phyloP scores from a whole-genome alignment of 331 rosid species.

The Ulmus americana region DNA sequence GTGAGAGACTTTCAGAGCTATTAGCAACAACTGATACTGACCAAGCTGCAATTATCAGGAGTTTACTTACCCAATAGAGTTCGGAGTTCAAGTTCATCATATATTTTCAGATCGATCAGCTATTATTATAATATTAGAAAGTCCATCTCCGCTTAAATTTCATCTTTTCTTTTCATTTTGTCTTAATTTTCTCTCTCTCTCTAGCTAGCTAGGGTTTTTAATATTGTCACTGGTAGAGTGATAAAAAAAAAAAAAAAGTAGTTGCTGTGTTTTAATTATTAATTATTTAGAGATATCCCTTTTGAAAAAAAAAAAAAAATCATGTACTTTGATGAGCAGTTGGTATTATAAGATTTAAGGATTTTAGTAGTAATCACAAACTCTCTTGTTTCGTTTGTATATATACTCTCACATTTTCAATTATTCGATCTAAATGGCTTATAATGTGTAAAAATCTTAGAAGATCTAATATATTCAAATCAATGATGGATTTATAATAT shows the following conservation, averaged over 20 bases:
- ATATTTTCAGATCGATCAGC: not conserved
- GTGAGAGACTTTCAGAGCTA: slow-evolving; percentile 75
- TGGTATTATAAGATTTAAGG: slow-evolving; percentile 2
- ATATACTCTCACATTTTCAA: too few relatives aligned
- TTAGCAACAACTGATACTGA: slow-evolving; percentile 71
- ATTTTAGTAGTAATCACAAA: not conserved
- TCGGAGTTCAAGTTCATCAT: not conserved
- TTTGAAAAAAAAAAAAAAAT: too few relatives aligned
- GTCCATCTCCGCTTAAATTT: not conserved
- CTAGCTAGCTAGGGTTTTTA: not conserved
- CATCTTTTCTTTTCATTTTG: not conserved
- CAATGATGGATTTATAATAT: too few relatives aligned
- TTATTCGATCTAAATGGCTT: too few relatives aligned
- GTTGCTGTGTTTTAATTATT: not conserved
- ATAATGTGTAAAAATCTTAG: too few relatives aligned
- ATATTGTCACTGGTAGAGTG: slow-evolving; percentile 4
- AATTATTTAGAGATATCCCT: too few relatives aligned
- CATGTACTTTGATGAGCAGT: not conserved
- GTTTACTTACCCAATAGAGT: slow-evolving; percentile 57
- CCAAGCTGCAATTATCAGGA: slow-evolving; percentile 87
- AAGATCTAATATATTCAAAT: too few relatives aligned
- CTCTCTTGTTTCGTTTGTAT: too few relatives aligned
- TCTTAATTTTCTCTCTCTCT: not conserved
- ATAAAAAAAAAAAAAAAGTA: not conserved
- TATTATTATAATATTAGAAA: not conserved